phyloP scores from a whole-genome alignment of 2,329 filamentous ascomycete species.

The Penicillium crustosum region DNA sequence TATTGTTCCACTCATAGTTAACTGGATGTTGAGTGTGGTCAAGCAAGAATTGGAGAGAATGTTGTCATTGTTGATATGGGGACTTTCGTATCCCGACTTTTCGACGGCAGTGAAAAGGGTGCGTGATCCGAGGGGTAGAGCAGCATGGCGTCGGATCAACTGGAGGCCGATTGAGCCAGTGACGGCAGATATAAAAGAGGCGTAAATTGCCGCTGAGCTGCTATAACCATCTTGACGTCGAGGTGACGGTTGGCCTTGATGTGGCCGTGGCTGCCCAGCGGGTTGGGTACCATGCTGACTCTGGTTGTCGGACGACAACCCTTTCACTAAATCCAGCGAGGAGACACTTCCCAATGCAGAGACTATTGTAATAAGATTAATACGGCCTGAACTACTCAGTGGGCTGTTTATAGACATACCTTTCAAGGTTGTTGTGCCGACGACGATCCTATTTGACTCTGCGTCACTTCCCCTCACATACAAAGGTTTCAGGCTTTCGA shows the following conservation, averaged over 20 bases:
- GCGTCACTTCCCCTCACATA: constrained; percentile 26
- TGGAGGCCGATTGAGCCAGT: constrained; percentile 40
- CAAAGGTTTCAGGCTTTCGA: constrained; percentile 36
- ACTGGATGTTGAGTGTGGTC: constrained; percentile 40
- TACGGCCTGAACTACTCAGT: not conserved
- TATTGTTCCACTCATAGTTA: constrained; percentile 39
- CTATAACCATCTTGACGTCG: constrained; percentile 34
- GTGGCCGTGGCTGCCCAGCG: constrained; percentile 25
- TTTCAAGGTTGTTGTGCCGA: constrained; percentile 37
- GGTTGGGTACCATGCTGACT: constrained; percentile 19
- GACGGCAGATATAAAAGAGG: constrained; percentile 42
- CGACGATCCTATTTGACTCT: constrained; percentile 31
- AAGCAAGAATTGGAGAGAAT: constrained; percentile 30
- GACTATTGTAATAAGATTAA: constrained; percentile 24
- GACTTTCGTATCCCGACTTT: constrained; percentile 32
- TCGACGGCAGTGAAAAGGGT: constrained; percentile 41
- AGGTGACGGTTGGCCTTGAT: constrained; percentile 24
- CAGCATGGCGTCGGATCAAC: constrained; percentile 36
- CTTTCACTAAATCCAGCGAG: constrained; percentile 38
- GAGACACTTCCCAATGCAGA: constrained; percentile 39
- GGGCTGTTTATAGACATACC: constrained; percentile 20
- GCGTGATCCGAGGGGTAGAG: constrained; percentile 43
- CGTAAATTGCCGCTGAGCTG: constrained; percentile 39
- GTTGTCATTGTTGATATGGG: constrained; percentile 28
- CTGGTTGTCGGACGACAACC: constrained; percentile 35